Evolutionary conservation across 1,284 basidiomycete genomes (phyloP).

Genomic region (Vanrija humicola): DNA sequence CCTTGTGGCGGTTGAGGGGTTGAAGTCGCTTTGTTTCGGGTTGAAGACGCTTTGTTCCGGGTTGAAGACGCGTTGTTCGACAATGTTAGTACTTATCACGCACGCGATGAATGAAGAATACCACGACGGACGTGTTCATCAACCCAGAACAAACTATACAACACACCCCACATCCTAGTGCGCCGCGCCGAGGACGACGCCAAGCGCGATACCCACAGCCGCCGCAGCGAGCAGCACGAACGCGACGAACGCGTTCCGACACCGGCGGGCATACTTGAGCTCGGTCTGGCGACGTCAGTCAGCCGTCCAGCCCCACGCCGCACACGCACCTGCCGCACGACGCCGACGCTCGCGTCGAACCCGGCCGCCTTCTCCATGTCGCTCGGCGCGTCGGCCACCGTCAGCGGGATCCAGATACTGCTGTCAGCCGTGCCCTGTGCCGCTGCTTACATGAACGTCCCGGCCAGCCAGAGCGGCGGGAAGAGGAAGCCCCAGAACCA

Average conservation of each 20-base stretch:
- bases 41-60: no score
- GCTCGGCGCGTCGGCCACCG: slow-evolving; percentile 14
- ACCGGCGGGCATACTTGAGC: slow-evolving; percentile 41
- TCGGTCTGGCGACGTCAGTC: slow-evolving; percentile 29
- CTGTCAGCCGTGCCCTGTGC: not conserved
- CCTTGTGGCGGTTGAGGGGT: no score
- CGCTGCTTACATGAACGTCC: slow-evolving; percentile 39
- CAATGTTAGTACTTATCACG: no score
- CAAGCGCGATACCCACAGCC: not conserved
- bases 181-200: not conserved
- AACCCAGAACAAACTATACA: no score
- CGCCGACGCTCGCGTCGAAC: slow-evolving; percentile 33
- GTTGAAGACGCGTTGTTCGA: no score
- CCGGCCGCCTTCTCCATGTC: not conserved
- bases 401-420: slow-evolving; percentile 34
- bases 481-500: slow-evolving; percentile 43
- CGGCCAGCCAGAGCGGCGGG: slow-evolving; percentile 41
- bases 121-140: no score
- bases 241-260: slow-evolving; percentile 22
- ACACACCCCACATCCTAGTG: not conserved
- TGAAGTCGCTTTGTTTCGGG: no score
- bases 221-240: not conserved
- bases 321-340: slow-evolving; percentile 34
- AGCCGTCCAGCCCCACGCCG: not conserved
- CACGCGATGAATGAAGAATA: no score